Evolutionary conservation across 768 basidiomycete species (phyloP).

Genomic region (Multifurca ochricompacta): DNA sequence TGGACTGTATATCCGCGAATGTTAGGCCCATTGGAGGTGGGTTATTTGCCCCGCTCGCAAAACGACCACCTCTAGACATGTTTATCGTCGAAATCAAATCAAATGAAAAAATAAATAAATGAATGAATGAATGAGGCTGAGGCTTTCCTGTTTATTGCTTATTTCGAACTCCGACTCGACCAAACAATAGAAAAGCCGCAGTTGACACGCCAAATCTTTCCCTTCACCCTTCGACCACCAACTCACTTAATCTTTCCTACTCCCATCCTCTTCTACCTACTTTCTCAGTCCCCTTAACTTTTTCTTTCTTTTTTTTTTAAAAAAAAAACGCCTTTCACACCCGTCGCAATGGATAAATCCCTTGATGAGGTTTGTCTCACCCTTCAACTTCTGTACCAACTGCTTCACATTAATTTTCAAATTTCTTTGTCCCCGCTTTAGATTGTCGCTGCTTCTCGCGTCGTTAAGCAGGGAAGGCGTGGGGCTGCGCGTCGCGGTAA

Average conservation of each 20-base stretch:
- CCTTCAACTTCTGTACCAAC: slow-evolving; percentile 22
- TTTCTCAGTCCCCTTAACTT: too few species aligned
- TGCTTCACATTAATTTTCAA: slow-evolving; percentile 21
- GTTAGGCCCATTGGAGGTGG: slow-evolving; percentile 73
- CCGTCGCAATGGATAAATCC: slow-evolving; percentile 62
- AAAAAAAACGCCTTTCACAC: neutral
- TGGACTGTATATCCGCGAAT: slow-evolving; percentile 68
- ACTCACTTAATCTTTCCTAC: neutral
- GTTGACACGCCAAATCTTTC: neutral
- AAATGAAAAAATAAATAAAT: too few species aligned
- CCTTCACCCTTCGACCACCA: slow-evolving; percentile 1
- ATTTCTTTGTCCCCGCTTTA: slow-evolving; percentile 27
- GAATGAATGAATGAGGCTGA: neutral
- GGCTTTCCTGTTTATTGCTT: neutral
- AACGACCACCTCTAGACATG: slow-evolving; percentile 48
- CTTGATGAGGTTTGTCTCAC: slow-evolving; percentile 63
- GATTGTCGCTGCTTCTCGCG: slow-evolving; percentile 56
- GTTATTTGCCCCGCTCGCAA: slow-evolving; percentile 29
- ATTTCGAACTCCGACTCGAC: slow-evolving; percentile 21
- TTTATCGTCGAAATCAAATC: neutral
- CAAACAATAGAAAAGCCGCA: slow-evolving; percentile 6
- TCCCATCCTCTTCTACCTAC: too few species aligned
- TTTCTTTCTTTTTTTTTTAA: neutral
- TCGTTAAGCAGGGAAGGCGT: slow-evolving; percentile 35
- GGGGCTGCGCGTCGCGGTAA: slow-evolving; percentile 40